Conservation (phyloP, 495 filamentous ascomycete genomes). For the Aspergillus sclerotioniger region DNA sequence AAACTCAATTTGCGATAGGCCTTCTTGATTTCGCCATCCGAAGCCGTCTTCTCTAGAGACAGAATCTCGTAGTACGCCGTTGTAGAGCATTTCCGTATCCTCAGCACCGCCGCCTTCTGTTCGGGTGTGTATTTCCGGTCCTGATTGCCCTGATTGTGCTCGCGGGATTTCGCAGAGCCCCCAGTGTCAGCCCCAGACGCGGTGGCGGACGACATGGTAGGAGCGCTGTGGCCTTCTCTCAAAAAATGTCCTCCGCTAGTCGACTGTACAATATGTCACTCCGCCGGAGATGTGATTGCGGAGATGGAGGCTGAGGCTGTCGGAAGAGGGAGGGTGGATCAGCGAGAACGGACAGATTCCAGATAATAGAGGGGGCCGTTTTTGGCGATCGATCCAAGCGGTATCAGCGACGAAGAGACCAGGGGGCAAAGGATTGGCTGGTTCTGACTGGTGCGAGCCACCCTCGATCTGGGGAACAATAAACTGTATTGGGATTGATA, state of each 20-base stretch:
- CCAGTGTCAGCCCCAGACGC: conserved; percentile 70
- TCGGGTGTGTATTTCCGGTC: conserved; percentile 85
- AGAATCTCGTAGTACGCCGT: conserved; percentile 97
- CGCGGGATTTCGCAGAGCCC: conserved; percentile 63
- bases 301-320: conserved; percentile 17
- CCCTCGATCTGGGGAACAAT: conserved; percentile 10
- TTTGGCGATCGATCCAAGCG: not conserved
- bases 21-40: conserved; percentile 90
- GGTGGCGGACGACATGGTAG: conserved; percentile 72
- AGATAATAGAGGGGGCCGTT: not conserved
- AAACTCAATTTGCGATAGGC: conserved; percentile 91
- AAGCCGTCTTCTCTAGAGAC: conserved; percentile 65
- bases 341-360: not conserved
- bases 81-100: conserved; percentile 76
- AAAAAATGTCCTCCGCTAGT: not conserved
- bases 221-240: not conserved
- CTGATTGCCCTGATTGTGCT: conserved; percentile 93
- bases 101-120: conserved; percentile 83
- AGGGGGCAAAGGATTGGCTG: conserved; percentile 1
- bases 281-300: not conserved
- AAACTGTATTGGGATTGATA: conserved; percentile 19
- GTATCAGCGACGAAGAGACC: not conserved
- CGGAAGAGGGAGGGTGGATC: conserved; percentile 19
- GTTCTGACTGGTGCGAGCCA: conserved; percentile 6
- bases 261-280: too few relatives aligned